phyloP scores from a whole-genome alignment of 768 basidiomycete species.

The Pisolithus albus region DNA sequence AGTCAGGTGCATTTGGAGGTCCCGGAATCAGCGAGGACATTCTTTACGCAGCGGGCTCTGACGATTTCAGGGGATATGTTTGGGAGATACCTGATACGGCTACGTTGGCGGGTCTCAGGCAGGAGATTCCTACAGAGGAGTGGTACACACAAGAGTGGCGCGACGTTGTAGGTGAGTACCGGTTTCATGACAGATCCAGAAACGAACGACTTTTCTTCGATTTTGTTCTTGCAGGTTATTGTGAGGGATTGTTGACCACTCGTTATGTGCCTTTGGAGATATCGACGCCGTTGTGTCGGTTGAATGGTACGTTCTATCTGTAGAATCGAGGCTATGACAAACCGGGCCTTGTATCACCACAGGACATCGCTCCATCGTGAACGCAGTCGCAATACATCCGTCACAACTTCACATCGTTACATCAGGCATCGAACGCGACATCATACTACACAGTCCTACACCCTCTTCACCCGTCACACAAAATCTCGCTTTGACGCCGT shows the following conservation, averaged over 20 bases:
- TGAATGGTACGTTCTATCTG: constrained; percentile 40
- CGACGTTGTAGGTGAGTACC: constrained; percentile 33
- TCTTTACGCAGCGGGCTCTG: constrained; percentile 72
- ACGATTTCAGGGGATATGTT: constrained; percentile 73
- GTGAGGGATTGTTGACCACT: constrained; percentile 30
- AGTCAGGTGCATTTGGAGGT: constrained; percentile 77
- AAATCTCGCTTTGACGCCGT: constrained; percentile 40
- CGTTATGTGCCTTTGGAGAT: constrained; percentile 57
- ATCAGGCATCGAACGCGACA: constrained; percentile 65
- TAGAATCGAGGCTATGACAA: neutral
- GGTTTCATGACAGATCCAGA: constrained; percentile 8
- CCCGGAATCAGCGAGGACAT: constrained; percentile 44
- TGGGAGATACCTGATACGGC: constrained; percentile 62
- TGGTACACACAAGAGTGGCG: constrained; percentile 36
- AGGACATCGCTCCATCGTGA: constrained; percentile 77
- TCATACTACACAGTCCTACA: constrained; percentile 65
- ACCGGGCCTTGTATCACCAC: neutral
- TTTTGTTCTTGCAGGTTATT: constrained; percentile 36
- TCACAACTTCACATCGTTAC: constrained; percentile 59
- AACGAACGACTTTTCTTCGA: constrained; percentile 4
- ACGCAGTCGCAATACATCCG: constrained; percentile 68
- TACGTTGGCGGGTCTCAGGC: constrained; percentile 39
- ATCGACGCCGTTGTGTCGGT: constrained; percentile 51
- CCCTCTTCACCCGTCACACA: constrained; percentile 43
- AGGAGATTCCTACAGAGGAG: constrained; percentile 36